Base-by-base conservation (phyloP, 1,284 basidiomycete species). In the Rhodotorula mucilaginosa region DNA sequence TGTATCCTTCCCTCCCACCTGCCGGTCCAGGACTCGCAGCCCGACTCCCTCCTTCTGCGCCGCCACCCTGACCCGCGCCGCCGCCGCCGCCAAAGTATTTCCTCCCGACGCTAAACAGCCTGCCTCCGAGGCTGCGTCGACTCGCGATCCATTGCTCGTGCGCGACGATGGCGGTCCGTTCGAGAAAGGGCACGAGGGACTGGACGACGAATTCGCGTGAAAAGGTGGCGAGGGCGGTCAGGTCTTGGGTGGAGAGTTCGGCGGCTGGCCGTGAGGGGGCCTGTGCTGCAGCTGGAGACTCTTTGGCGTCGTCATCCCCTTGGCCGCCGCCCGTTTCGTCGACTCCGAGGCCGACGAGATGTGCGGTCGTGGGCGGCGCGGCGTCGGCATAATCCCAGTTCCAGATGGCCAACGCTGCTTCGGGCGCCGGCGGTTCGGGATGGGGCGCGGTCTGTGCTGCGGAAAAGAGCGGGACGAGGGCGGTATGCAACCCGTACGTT, bases 161-260 rank as follows among this genome's bases (percentile, higher is more conserved):
- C 91, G 93, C 97, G 70, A 97, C 92, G 60, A 93, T 80, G 1
- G 97, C 90, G 78, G 89, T 90, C 76, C 90, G 90, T 82, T 99
- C 96, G 92, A 99, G 94, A 89, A 91, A 97, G 0, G 96, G 96
- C 5, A 98, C 83, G 49, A 99, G 83, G 77, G 90, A 94, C 87
- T 93, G 93, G 6, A 90, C 89, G 3, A 93, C 86, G 76, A 98
- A 90, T 80, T 98, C 96, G 58, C 95, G 87, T 10, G 93, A 86
- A 76, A 98, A 93, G 58, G 88, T 87, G 0, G 89, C 89, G 34
- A 91, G 87, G 71, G 88, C 26, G 2, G 60, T 16, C 21, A 76
- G 48, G 63, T 76, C 73, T 4, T 49, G 15, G 3, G 58, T 58
- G 23, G 70, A 71, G 2, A 74, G 52, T 13, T 69, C 70, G 34